These are phyloP conservation scores for Ogataea pini DNA, from an alignment of 805 yeast species.

Conservation along the genomic window DNA sequence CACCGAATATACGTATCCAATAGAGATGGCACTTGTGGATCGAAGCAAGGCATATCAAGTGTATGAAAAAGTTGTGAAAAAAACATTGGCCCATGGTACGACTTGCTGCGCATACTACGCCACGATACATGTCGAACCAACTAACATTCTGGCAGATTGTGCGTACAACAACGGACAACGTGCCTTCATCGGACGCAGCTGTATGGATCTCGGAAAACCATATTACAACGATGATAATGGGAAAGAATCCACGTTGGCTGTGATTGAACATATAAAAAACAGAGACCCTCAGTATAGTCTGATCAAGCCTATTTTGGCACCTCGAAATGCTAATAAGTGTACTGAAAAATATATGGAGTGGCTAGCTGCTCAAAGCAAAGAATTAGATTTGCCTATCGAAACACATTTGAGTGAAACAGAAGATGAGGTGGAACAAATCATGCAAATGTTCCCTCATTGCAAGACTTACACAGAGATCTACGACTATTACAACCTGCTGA, in stretches of 20 bases:
- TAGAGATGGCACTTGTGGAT: conserved; percentile 65
- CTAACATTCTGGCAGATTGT: conserved; percentile 70
- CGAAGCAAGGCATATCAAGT: conserved; percentile 52
- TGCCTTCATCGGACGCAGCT: conserved; percentile 85
- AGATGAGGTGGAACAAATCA: conserved; percentile 71
- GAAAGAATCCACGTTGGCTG: conserved; percentile 46
- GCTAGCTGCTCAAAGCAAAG: conserved; percentile 39
- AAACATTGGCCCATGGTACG: conserved; percentile 75
- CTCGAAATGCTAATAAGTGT: conserved; percentile 89
- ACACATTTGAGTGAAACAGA: conserved; percentile 82
- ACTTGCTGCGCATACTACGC: conserved; percentile 84
- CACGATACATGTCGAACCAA: conserved; percentile 51
- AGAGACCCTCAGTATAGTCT: conserved; percentile 50
- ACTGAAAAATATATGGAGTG: conserved; percentile 56
- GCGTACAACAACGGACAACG: conserved; percentile 69
- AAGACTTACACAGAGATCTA: conserved; percentile 72
- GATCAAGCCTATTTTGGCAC: conserved; percentile 76
- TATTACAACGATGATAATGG: conserved; percentile 18
- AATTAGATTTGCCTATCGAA: conserved; percentile 59
- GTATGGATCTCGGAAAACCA: conserved; percentile 65
- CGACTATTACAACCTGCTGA: conserved; percentile 56
- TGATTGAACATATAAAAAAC: conserved; percentile 52
- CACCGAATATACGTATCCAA: conserved; percentile 78
- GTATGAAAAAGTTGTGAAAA: conserved; percentile 61
- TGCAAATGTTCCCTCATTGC: conserved; percentile 68